Percentiles rank a stretch among this genome's conserved stretches.
phyloP scores from a whole-genome alignment of 2,329 filamentous ascomycete genomes.

The Arthroderma sp. region DNA sequence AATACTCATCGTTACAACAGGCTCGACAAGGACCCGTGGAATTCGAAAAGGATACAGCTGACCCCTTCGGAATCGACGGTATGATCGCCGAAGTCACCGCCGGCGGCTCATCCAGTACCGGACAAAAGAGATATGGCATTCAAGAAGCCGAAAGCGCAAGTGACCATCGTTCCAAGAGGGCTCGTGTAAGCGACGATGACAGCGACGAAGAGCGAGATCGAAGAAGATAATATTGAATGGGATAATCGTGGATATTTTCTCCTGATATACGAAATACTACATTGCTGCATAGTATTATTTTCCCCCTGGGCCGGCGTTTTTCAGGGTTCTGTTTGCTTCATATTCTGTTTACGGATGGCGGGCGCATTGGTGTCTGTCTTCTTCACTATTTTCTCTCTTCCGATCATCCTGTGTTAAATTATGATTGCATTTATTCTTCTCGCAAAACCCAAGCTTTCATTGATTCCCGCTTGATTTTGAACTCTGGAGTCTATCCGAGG shows the following conservation, averaged over 20 bases:
- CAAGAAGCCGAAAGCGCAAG: conserved; percentile 25
- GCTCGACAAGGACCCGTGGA: conserved; percentile 82
- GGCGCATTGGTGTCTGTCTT: too few relatives aligned
- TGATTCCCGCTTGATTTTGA: too few relatives aligned
- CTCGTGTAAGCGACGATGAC: conserved; percentile 60
- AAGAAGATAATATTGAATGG: conserved; percentile 5
- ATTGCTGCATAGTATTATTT: too few relatives aligned
- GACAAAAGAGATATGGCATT: conserved; percentile 33
- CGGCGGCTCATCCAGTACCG: conserved; percentile 35
- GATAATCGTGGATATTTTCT: neutral
- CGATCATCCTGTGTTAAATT: too few relatives aligned
- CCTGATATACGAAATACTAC: too few relatives aligned
- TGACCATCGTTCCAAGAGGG: conserved; percentile 48
- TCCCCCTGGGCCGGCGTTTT: too few relatives aligned
- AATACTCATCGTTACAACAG: conserved; percentile 24
- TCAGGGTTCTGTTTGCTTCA: too few relatives aligned
- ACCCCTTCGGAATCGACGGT: conserved; percentile 89
- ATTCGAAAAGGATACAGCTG: conserved; percentile 77
- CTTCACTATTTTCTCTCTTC: too few relatives aligned
- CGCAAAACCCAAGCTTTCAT: too few relatives aligned
- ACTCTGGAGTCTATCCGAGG: too few relatives aligned
- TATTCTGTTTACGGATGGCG: too few relatives aligned
- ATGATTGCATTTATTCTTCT: too few relatives aligned
- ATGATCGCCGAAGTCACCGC: conserved; percentile 71
- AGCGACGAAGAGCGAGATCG: conserved; percentile 7